phyloP scores from a whole-genome alignment of 768 basidiomycete species.

The Panaeolus cyanescens region DNA sequence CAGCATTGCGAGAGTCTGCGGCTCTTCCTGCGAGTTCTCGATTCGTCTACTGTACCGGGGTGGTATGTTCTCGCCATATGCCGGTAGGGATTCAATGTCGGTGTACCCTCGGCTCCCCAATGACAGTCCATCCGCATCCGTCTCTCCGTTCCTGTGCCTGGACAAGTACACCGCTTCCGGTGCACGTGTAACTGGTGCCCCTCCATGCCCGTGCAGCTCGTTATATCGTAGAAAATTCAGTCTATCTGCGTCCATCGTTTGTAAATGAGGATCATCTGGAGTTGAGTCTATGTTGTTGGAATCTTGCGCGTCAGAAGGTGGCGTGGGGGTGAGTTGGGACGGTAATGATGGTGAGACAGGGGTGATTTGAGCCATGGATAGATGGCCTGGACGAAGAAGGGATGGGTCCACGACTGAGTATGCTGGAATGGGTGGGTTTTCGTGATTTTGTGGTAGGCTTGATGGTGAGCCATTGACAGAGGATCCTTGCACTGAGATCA shows the following conservation, averaged over 20 bases:
- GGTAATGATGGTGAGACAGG: no score
- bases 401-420: no score
- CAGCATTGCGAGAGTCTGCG: constrained; percentile 14
- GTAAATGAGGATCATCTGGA: neutral
- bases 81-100: constrained; percentile 13
- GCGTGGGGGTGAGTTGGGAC: no score
- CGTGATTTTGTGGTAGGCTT: no score
- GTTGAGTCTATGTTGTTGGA: neutral
- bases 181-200: constrained; percentile 8
- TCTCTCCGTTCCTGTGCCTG: neutral
- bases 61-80: constrained; percentile 17
- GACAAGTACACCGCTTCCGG: constrained; percentile 14
- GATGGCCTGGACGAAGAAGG: no score
- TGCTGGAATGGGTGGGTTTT: neutral
- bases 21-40: constrained; percentile 9
- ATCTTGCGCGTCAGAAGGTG: neutral
- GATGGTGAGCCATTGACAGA: no score
- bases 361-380: no score
- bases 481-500: no score
- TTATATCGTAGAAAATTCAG: constrained; percentile 11
- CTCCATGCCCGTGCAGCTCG: constrained; percentile 12
- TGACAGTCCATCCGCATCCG: constrained; percentile 9
- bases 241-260: neutral
- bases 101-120: no score
- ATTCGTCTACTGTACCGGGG: constrained; percentile 14